Base-by-base conservation (phyloP, 1,139 yeast genomes). In the Blastobotrys capitulatus region DNA sequence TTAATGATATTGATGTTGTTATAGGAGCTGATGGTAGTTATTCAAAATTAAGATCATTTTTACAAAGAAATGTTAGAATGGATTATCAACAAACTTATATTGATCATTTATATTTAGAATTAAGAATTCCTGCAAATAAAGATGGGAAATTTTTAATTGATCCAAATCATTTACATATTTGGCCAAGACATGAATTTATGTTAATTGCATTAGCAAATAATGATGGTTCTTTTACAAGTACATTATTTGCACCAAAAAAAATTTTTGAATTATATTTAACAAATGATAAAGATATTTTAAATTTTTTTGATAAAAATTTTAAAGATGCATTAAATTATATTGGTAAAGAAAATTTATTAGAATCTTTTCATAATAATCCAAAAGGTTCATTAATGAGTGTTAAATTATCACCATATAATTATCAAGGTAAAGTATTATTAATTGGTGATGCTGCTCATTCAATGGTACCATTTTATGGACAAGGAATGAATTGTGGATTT, bases 401-500 rank as follows among this genome's bases (percentile, higher is more conserved):
- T 40, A 68, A 67, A 49, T 83, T 88, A 54, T 71, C 71, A 49
- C 90, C 94, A 1, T 89, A 87, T 67, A 80, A 87, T 60, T 77
- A 74, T 32, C 68, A 72, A 39, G 89, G 83, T 37, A 77, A 78
- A 52, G 82, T 83, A 15, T 71, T 90, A 13, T 70, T 90, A 6
- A 71, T 90, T 34, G 97, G 97, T 3, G 97, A 90, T 66, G 96
- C 97, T 1, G 95, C 97, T 0, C 97, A 90, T 66, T 82, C 94
- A 15, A 89, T 89, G 96, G 97, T 90, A 4, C 97, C 97, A 13
- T 90, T 90, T 64, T 90, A 89, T 61, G 97, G 97, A 7, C 97
- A 90, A 65, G 97, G 97, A 2, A 85, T 90, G 94, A 90, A 90
- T 65, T 87, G 96, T 63, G 97, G 97, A 1, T 85, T 90, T 63